Percentiles rank a stretch among this genome's conserved stretches.
Conservation (phyloP, 1,139 yeast genomes). For the Ogataea hybrid region DNA sequence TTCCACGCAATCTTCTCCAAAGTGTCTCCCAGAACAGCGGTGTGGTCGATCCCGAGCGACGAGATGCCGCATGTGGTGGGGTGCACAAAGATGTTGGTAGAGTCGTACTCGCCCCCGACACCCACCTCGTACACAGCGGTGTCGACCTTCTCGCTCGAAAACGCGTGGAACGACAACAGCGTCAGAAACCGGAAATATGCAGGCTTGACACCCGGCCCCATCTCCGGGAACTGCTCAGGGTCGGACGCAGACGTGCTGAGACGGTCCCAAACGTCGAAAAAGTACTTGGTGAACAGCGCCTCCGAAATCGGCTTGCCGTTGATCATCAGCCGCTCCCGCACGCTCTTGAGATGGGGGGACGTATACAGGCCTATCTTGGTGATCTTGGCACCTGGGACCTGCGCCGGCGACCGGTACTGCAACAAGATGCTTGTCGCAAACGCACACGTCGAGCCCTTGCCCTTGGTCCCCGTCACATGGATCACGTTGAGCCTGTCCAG, state of each 20-base stretch:
- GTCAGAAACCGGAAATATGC: conserved; percentile 93
- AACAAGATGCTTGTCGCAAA: conserved; percentile 78
- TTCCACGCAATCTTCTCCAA: conserved; percentile 94
- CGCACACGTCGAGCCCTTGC: conserved; percentile 98
- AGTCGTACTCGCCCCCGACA: conserved; percentile 95
- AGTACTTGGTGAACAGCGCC: conserved; percentile 77
- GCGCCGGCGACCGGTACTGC: conserved; percentile 45
- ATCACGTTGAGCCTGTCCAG: conserved; percentile 74
- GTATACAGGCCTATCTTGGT: conserved; percentile 84
- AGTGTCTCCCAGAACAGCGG: conserved; percentile 83
- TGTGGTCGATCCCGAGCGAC: conserved; percentile 90
- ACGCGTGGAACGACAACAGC: conserved; percentile 84
- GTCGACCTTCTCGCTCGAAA: conserved; percentile 81
- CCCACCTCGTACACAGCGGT: conserved; percentile 97
- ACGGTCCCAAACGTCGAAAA: conserved; percentile 91
- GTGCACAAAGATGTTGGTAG: conserved; percentile 77
- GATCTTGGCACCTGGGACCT: conserved; percentile 27
- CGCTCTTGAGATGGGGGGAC: conserved; percentile 92
- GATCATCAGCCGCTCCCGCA: conserved; percentile 87
- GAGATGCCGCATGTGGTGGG: conserved; percentile 90
- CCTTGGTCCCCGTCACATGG: conserved; percentile 97
- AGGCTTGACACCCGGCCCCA: conserved; percentile 75
- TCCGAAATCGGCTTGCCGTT: conserved; percentile 84
- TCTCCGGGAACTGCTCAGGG: conserved; percentile 60
- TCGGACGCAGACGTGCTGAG: conserved; percentile 53